Evolutionary conservation across 805 yeast species (phyloP), one percentile per base, ranked within the genome.

Genomic region (Yarrowia alimentaria): DNA sequence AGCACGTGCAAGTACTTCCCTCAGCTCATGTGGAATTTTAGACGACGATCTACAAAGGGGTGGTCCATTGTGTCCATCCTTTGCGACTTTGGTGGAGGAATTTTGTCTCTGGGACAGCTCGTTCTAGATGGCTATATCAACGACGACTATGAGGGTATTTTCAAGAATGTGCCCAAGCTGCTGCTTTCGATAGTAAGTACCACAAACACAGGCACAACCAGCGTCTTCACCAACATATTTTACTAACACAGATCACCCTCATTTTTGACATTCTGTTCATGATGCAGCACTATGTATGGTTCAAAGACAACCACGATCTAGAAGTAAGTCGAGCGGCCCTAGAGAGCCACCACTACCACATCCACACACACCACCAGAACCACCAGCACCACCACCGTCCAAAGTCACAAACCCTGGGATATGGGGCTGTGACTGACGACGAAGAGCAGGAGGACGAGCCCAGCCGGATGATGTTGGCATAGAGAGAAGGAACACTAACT

Each of bases 1-100:
- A 72, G 77, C 54, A 65, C 69, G 28, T 61, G 71, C 37, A 76
- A 76, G 58, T 73, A 76, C 56, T 53, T 76, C 5, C 80, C 80
- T 1, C 80, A 76, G 56, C 69, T 75, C 3, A 51, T 64, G 26
- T 68, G 68, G 60, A 75, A 75, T 56, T 59, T 59, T 45, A 57
- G 61, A 42, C 66, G 80, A 24, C 61, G 64, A 33, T 70, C 77
- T 6, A 72, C 76, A 61, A 65, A 63, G 54, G 80, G 80, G 1
- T 69, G 73, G 53, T 70, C 78, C 4, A 68, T 65, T 29, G 50
- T 62, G 12, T 71, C 73, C 30, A 65, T 73, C 6, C 47, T 59
- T 18, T 61, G 73, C 14, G 80, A 76, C 58, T 58, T 74, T 7
- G 38, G 62, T 3, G 80, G 80, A 2, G 70, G 74, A 14, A 18